These are phyloP conservation scores for Populus hybrid DNA, from an alignment of 441 rosid species.

Conservation along the genomic window DNA sequence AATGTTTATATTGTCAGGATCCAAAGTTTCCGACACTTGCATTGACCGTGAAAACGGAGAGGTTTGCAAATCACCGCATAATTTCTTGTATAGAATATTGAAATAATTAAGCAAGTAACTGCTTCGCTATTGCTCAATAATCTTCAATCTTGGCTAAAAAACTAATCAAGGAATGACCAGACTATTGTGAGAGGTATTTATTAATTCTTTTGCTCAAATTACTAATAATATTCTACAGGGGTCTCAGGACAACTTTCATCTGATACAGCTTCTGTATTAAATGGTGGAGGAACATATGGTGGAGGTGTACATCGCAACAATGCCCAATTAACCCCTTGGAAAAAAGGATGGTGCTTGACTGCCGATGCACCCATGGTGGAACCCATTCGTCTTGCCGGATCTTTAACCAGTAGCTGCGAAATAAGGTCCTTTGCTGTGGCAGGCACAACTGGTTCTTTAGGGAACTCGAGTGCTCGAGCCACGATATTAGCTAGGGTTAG, in stretches of 20 bases:
- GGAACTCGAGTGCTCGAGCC: slow-evolving; percentile 30
- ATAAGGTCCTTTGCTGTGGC: slow-evolving; percentile 63
- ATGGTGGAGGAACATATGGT: slow-evolving; percentile 70
- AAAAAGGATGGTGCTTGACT: slow-evolving; percentile 70
- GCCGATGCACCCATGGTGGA: slow-evolving; percentile 76
- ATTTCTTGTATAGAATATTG: not conserved
- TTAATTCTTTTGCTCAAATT: not conserved
- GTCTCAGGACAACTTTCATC: slow-evolving; percentile 67
- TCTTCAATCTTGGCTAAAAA: not conserved
- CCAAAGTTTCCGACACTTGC: not conserved
- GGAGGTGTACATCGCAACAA: slow-evolving; percentile 71
- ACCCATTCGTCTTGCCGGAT: slow-evolving; percentile 67
- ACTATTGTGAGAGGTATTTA: not conserved
- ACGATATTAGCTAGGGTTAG: slow-evolving; percentile 75
- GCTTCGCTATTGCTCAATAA: not conserved
- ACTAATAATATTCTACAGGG: slow-evolving; percentile 67
- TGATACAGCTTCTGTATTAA: slow-evolving; percentile 47
- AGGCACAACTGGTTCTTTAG: slow-evolving; percentile 63
- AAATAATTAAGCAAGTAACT: too few species aligned
- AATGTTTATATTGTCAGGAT: slow-evolving; percentile 5
- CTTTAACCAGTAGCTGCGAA: slow-evolving; percentile 61
- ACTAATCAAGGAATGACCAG: not conserved
- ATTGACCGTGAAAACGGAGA: not conserved
- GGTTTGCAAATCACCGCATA: not conserved
- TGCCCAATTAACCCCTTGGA: slow-evolving; percentile 89